Base-by-base conservation (phyloP, 768 basidiomycete genomes). In the Termitomyces sp. region DNA sequence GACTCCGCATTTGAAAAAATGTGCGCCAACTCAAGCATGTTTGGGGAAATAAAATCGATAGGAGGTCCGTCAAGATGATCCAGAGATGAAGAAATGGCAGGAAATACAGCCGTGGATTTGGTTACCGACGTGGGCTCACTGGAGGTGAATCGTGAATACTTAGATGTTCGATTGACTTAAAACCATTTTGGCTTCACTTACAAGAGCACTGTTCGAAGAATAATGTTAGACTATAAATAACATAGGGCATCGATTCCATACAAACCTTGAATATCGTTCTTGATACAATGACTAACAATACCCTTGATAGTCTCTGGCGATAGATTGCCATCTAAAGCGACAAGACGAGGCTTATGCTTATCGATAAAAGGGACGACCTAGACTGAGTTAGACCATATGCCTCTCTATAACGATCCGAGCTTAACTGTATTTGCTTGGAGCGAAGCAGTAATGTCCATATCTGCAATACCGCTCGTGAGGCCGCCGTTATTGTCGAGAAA, bases 41-140 rank as follows among this genome's bases (percentile, higher is more conserved):
- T 99, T 0, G 97, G 97, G 0, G 95, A 89, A 43, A 85, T 79
- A 61, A 85, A 91, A 2, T 85, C 73, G 43, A 97, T 72, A 2
- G 85, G 81, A 4, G 84, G 64, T 42, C 60, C 53, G 15, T 55
- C 44, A 20, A 53, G 52, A 16, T 55, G 55, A 41, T 65, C 64
- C 43, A 75, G 58, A 7, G 71, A 73, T 13, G 76, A 68, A 4
- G 71, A 65, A 47, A 89, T 68, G 0, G 90, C 84, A 0, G 84
- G 79, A 5, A 97, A 65, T 55, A 98, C 84, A 2, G 77, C 73
- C 1, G 76, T 73, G 0, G 90, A 86, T 72, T 98, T 98, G 42
- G 79, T 71, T n/a, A 88, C 77, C 0, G 94, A 97, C 1, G 97
- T 98, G 1, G 97, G 96, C 69, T 99, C 97, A 67, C 90, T 91